Conservation (phyloP, 192 early-diverging fungal species). For the Coemansia guatemalensis region DNA sequence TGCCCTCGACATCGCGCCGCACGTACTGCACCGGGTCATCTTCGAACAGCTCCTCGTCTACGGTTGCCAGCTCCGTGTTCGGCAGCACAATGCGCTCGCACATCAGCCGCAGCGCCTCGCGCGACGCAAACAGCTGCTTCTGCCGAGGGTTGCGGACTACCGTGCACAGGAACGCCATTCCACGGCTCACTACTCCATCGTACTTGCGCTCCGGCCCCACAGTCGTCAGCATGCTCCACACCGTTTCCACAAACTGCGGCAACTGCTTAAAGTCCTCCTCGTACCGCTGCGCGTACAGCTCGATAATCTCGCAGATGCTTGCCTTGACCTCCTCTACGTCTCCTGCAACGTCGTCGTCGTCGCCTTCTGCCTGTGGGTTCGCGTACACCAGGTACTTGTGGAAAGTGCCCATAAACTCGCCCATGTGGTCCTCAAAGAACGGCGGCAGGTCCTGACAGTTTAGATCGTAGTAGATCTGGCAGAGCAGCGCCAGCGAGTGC, state of each 20-base stretch:
- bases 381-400: constrained; percentile 85
- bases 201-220: constrained; percentile 71
- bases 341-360: constrained; percentile 83
- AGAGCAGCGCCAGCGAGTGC: constrained; percentile 73
- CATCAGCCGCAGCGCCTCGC: constrained; percentile 73
- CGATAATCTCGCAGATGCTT: constrained; percentile 89
- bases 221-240: constrained; percentile 85
- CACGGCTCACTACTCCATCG: constrained; percentile 86
- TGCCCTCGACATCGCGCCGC: constrained; percentile 88
- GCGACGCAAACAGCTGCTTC: constrained; percentile 68
- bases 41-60: constrained; percentile 94
- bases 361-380: constrained; percentile 67
- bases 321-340: constrained; percentile 86
- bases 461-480: constrained; percentile 91
- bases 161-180: constrained; percentile 85
- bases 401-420: constrained; percentile 76
- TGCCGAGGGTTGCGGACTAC: constrained; percentile 78
- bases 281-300: constrained; percentile 86
- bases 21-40: constrained; percentile 97
- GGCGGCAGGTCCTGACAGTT: constrained; percentile 97
- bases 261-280: constrained; percentile 86
- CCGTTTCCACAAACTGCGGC: constrained; percentile 80
- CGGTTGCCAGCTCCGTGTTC: constrained; percentile 83
- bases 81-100: constrained; percentile 91
- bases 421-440: constrained; percentile 93